Conservation (phyloP, 306 rosid genomes). For the Medicago arabica region DNA sequence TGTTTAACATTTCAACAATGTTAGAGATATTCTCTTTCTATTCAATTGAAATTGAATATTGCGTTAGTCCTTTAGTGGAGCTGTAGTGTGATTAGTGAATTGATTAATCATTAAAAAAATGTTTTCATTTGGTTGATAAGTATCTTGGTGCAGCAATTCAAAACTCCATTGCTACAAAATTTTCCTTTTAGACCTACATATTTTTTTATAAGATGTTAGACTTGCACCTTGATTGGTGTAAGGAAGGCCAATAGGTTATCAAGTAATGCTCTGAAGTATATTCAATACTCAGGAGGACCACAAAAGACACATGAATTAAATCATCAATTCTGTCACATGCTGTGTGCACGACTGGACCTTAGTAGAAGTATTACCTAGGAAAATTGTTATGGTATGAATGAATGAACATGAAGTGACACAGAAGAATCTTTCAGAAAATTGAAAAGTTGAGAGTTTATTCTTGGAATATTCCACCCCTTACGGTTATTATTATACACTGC, state of each 20-base stretch:
- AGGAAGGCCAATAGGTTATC: constrained; percentile 7
- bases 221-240: constrained; percentile 7
- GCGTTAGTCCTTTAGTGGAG: too few species aligned
- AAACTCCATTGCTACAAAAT: background rate
- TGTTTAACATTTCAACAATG: too few species aligned
- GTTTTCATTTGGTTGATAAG: background rate
- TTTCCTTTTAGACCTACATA: background rate
- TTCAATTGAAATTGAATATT: too few species aligned
- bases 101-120: background rate
- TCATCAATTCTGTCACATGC: background rate
- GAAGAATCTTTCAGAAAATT: constrained; percentile 19
- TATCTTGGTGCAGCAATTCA: background rate
- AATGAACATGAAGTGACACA: constrained; percentile 1
- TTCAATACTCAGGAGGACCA: constrained; percentile 3
- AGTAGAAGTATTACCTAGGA: background rate
- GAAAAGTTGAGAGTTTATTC: constrained; percentile 70
- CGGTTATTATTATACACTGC: too few species aligned
- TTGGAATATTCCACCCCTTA: constrained; percentile 61
- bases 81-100: too few species aligned
- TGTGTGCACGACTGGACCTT: background rate
- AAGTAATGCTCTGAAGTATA: background rate
- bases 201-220: constrained; percentile 1
- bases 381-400: constrained; percentile 1
- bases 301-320: background rate
- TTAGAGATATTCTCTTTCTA: too few species aligned